Evolutionary conservation across 2,329 filamentous ascomycete genomes (phyloP), one percentile per base, ranked within the genome.

Genomic region (Alternaria longipes): DNA sequence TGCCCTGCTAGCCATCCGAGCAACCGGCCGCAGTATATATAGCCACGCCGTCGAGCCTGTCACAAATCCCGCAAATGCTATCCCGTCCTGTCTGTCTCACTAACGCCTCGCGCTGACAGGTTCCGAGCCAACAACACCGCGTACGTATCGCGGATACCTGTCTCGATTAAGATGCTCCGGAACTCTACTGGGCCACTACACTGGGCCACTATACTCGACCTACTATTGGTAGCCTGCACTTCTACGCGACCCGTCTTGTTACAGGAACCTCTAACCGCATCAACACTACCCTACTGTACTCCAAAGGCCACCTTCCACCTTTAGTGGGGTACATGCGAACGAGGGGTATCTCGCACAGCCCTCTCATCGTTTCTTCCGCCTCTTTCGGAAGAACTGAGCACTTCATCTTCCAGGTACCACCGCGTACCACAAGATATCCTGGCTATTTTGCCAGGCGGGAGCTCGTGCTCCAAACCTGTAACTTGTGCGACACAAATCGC

Each of bases 261-360:
- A 53, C 61, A 45, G 52, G 28, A 36, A 14, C 55, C 36, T 64
- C 63, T 66, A 64, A 49, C 58, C 51, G 20, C 55, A 59, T 56
- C 49, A 12, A 45, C 42, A 28, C 55, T 65, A 55, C 63, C 60
- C 34, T 61, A 40, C 56, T 41, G 28, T 65, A 56, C 56, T 47
- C 53, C 32, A 51, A 41, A 45, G 36, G 45, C 36, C 62, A 65
- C 62, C 62, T 64, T 65, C 60, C 47, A 41, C 40, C 22, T 52
- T 56, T 47, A 56, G 62, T 20, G 54, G 54, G 54, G 44, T 59
- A 49, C 56, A 34, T 46, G 41, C 8, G 34, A 59, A 59, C 42
- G 56, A 34, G 56, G 42, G 56, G 56, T 44, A 55, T 54, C 45
- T 18, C 20, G 55, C 46, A 5, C 42, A 49, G 41, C 51, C 51